Evolutionary conservation across 441 rosid genomes (phyloP), one percentile per base, ranked within the genome.

Genomic region (Oxalis stricta): DNA sequence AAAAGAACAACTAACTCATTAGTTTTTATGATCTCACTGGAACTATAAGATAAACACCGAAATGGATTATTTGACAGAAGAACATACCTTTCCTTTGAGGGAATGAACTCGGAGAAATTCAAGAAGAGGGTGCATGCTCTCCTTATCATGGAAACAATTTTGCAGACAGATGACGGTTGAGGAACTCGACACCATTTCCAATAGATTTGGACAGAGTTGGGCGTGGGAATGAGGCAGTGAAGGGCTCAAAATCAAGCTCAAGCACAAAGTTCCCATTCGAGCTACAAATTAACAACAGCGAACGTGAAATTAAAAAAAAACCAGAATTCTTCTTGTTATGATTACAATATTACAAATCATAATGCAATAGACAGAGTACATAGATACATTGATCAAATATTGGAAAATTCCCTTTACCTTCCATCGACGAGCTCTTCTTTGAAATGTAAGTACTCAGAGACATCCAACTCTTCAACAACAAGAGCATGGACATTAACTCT

Each of bases 121-220:
- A 30, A 89, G 85, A 38, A 89, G 61, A 0, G 96, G 87, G 44
- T 66, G 89, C 73, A 85, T 61, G 59, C 89, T 86, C 64, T 91
- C 93, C 71, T 85, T 81, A 70, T 85, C 94, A 60, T 85, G 91
- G 68, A 86, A n/a, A 91, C 57, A 91, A 68, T 48, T 85, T 85
- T 3, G 96, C 95, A 0, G 96, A 85, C 30, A 91, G 83, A 55
- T 91, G 96, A 46, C 96, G 95, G 31, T 91, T 91, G 33, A 91
- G 96, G 73, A 85, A 91, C 63, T 91, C 96, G 22, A 91, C 94
- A 17, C 98, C 98, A 37, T 86, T 71, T 4, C 98, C 98, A 19
- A 91, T 91, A 47, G 79, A 91, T 50, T 91, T 91, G 0, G 82
- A 53, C 10, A 89, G 94, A 5, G 95, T 82, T 16, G 94, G 95